Evolutionary conservation across 2,329 filamentous ascomycete species (phyloP), one percentile per base, ranked within the genome.

Genomic region (Aaosphaeria arxii): DNA sequence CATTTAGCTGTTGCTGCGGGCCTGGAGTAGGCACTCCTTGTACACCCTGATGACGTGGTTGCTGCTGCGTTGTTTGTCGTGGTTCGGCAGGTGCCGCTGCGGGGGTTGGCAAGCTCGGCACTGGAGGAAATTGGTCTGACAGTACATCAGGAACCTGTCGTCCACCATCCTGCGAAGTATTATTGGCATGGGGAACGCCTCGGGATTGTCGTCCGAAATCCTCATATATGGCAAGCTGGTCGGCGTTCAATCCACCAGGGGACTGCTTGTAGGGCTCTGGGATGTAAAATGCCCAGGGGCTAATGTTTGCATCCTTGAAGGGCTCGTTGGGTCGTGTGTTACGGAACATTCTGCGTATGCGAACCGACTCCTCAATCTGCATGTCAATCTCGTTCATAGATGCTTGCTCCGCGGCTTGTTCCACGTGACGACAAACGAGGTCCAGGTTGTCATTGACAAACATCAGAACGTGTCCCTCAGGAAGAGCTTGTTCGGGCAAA

Each of bases 401-500:
- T 52, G 92, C 88, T 62, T 95, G 89, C 68, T 97, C 92, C 3
- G 94, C 95, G 45, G 94, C 91, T 70, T 94, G 91, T 71, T 99
- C 94, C 41, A 99, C 95, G 53, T 96, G 89, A 59, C 83, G 87
- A 65, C 94, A 97, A 42, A 95, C 92, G 38, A 91, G 81, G 59
- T 99, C 94, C 30, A 99, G 80, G 67, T 99, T 99, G 56, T 95
- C 92, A 69, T 97, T 99, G 52, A 99, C 92, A 71, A 95, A 97
- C 89, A 99, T 96, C 48, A 97, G 83, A 52, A 99, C 94, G 31
- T 94, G 89, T 5, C 94, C 94, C 72, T 99, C 94, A 0, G 94
- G 90, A 52, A 99, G 80, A 11, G 89, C 88, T 59, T 86, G 83
- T 45, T 84, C 80, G 2, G 79, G 79, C 38, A 82, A 74, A 44